Percentiles rank a stretch among this genome's conserved stretches.
Evolutionary conservation across 176 grass and related monocot genomes (phyloP).

Genomic region (Triticum urartu): DNA sequence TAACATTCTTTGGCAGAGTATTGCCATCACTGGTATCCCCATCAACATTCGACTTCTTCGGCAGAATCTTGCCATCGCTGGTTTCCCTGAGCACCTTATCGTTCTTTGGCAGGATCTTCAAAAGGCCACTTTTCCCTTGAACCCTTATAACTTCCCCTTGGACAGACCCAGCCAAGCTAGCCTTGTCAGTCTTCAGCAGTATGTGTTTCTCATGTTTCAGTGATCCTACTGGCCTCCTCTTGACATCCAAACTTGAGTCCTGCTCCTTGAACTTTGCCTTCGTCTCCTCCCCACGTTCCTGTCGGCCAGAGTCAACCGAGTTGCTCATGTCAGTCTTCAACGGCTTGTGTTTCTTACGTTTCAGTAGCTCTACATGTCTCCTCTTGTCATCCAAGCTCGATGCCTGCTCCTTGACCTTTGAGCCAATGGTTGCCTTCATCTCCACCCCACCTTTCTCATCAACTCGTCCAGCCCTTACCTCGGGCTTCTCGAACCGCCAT

Average conservation of each 20-base stretch:
- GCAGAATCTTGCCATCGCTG: slow-evolving; percentile 10
- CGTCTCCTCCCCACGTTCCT: neutral
- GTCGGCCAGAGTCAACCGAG: neutral
- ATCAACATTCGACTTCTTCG: slow-evolving; percentile 9
- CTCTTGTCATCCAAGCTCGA: slow-evolving; percentile 28
- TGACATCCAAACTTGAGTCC: slow-evolving; percentile 3
- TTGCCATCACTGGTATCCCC: slow-evolving; percentile 11
- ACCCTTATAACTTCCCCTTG: slow-evolving; percentile 29
- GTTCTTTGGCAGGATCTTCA: slow-evolving; percentile 38
- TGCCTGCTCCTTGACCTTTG: slow-evolving; percentile 35
- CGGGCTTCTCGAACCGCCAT: slow-evolving; percentile 52
- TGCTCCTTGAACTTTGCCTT: slow-evolving; percentile 22
- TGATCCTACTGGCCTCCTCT: neutral
- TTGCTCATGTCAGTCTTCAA: slow-evolving; percentile 2
- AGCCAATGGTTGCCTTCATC: slow-evolving; percentile 19
- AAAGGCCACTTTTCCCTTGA: slow-evolving; percentile 58
- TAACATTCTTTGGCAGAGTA: neutral
- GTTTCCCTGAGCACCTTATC: slow-evolving; percentile 9
- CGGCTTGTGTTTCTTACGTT: slow-evolving; percentile 17
- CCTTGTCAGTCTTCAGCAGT: slow-evolving; percentile 15
- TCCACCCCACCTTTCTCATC: slow-evolving; percentile 24
- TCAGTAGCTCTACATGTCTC: slow-evolving; percentile 1
- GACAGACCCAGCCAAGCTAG: neutral
- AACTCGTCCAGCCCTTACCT: slow-evolving; percentile 51
- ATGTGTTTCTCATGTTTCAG: slow-evolving; percentile 17